Base-by-base conservation (phyloP, 805 yeast genomes). In the Myxozyma nipponensis region DNA sequence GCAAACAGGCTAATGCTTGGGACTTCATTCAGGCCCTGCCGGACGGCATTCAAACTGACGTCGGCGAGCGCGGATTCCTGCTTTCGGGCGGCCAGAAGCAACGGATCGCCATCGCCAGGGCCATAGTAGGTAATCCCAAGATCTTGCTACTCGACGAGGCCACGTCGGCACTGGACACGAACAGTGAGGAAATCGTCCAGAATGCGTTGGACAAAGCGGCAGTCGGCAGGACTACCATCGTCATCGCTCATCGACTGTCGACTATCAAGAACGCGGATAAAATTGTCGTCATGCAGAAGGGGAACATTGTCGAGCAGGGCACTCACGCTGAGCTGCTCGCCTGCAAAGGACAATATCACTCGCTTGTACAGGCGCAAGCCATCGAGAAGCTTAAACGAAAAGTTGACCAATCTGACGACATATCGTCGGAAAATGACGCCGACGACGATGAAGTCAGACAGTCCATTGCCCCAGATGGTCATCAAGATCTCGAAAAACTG, bases 171-270 rank as follows among this genome's bases (percentile, higher is more conserved):
- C 66, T 81, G 44, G 86, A 81, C 62, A 76, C 83, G 9, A 73
- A 75, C 39, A 76, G 80, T 57, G 86, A 81, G 61, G 80, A 78
- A 52, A 71, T 79, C 3, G 83, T 81, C 37, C 77, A 78, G 70
- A 69, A 68, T 34, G 81, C 82, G 39, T 65, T 81, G 49, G 61
- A 64, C 35, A 51, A 54, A 13, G 65, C 65, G 4, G 42, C 65
- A 7, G 48, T 52, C 43, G 37, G 49, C 24, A 48, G 67, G 3
- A 90, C 96, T 1, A 69, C 72, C 4, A 84, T 90, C 37, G 84
- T 90, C 43, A 87, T 90, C 60, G 96, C 96, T 0, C 97, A 90
- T 66, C 75, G 97, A 59, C 74, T 90, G 47, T 82, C 91, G 10
- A 90, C 97, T 0, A 90, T 90, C 52, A 79, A 80, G 58, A 79